Percentiles rank a stretch among this genome's conserved stretches.
Conservation (phyloP, 495 filamentous ascomycete species). For the Talaromyces adpressus region DNA sequence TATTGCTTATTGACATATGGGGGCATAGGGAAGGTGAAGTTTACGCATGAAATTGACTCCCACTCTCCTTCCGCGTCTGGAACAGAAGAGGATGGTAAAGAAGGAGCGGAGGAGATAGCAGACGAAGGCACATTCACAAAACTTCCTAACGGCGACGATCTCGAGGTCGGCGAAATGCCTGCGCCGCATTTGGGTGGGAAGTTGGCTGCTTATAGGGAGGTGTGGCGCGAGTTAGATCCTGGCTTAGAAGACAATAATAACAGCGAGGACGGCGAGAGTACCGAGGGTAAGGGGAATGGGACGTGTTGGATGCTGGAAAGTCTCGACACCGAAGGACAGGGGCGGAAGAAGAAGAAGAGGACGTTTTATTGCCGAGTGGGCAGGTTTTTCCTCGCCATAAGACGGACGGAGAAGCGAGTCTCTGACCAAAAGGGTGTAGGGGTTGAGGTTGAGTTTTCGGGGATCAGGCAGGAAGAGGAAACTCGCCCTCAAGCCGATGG, state of each 20-base stretch:
- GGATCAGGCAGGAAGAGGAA: neutral
- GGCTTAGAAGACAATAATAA: neutral
- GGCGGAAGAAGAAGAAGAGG: neutral
- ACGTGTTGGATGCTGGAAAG: neutral
- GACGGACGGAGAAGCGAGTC: neutral
- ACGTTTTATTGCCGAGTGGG: neutral
- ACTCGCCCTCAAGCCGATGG: neutral
- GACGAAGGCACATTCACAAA: slow-evolving; percentile 29
- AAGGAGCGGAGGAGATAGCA: slow-evolving; percentile 13
- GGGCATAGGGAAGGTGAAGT: slow-evolving; percentile 7
- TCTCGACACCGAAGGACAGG: neutral
- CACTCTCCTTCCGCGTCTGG: neutral
- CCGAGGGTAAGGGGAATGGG: no score
- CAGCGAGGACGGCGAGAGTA: no score
- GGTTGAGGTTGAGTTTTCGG: neutral
- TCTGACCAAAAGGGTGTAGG: neutral
- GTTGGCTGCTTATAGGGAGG: slow-evolving; percentile 29
- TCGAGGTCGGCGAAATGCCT: slow-evolving; percentile 34
- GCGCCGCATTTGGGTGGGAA: slow-evolving; percentile 28
- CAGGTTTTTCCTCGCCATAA: neutral
- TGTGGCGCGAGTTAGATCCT: slow-evolving; percentile 26
- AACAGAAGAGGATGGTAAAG: neutral
- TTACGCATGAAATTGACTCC: slow-evolving; percentile 37
- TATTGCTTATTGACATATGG: no score
- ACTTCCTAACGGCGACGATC: slow-evolving; percentile 33